Base-by-base conservation (phyloP, 441 rosid genomes). In the Euphorbia corollata region DNA sequence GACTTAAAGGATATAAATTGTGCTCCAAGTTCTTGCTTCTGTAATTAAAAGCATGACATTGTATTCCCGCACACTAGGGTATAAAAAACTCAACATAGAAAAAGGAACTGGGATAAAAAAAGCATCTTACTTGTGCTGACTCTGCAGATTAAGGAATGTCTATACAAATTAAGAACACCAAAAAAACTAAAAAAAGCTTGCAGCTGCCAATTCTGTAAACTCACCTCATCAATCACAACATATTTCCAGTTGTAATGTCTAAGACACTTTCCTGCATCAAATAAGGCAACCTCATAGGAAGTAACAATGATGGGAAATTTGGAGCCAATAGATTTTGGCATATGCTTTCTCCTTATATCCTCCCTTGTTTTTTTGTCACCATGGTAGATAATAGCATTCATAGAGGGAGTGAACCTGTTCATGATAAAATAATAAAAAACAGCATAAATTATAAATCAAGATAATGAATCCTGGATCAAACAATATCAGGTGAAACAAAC, bases 191-290 rank as follows among this genome's bases (percentile, higher is more conserved):
- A 65, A 58, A 63, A 70, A 65, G 5, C 7, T 36, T 8, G 9
- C 15, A 1, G 18, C 16, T 10, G 16, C 23, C 22, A 20, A 59
- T 24, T 32, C n/a, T 18, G 23, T 48, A 43, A 36, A 56, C 24
- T 68, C 67, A 91, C 99, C 97, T 94, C 99, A 72, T 94, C 99
- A 73, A 94, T 92, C 67, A 87, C 94, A 70, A 89, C 78, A 81
- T 94, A 94, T 73, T 94, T 94, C 99, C 99, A 94, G 24, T 64
- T 65, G 70, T 88, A 91, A 45, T 86, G 91, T 74, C 82, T 85
- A 76, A 94, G 75, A 75, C 3, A 54, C 74, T 16, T 87, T 80
- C 53, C 86, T 34, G 96, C 94, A 77, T 94, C 99, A 76, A 20
- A 72, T 67, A 94, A 70, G n/a, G 98, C 99, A 74, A 94, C 65